phyloP scores from a whole-genome alignment of 2,329 filamentous ascomycete species.

The Colletotrichum horii region DNA sequence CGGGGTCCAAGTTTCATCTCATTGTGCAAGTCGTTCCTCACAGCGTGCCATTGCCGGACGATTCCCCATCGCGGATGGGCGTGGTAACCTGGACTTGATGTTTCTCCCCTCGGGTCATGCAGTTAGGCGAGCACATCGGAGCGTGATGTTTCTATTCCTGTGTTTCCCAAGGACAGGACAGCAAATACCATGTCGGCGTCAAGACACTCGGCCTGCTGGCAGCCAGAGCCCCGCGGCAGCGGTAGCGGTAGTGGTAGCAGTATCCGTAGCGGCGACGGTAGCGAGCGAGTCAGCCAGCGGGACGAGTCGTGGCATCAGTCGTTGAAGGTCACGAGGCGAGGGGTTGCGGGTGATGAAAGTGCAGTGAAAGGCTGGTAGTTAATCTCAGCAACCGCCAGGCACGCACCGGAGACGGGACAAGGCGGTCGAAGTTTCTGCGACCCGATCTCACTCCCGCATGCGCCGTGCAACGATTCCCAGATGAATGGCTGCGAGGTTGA shows the following conservation, averaged over 20 bases:
- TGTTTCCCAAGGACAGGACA: background rate
- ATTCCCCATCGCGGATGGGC: slow-evolving; percentile 2
- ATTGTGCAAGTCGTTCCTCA: slow-evolving; percentile 16
- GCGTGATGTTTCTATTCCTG: slow-evolving; percentile 21
- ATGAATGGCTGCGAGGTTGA: slow-evolving; percentile 4
- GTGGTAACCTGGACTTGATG: background rate
- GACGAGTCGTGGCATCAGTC: background rate
- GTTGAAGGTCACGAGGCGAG: background rate
- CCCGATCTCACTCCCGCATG: slow-evolving; percentile 22
- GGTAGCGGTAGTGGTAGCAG: background rate
- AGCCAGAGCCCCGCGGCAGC: slow-evolving; percentile 6
- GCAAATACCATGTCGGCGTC: slow-evolving; percentile 6
- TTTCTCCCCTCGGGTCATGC: slow-evolving; percentile 5
- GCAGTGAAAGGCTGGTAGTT: slow-evolving; percentile 7
- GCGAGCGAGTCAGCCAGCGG: background rate
- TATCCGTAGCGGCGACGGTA: background rate
- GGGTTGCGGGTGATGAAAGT: background rate
- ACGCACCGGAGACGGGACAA: background rate
- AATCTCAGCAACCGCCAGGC: slow-evolving; percentile 22
- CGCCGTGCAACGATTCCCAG: slow-evolving; percentile 12
- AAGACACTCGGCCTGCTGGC: slow-evolving; percentile 1
- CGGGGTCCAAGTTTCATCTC: slow-evolving; percentile 19
- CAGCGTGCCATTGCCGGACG: slow-evolving; percentile 18
- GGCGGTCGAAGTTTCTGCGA: slow-evolving; percentile 18
- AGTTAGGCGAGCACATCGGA: background rate